These are phyloP conservation scores for Phoenix dactylifera DNA, from an alignment of 176 grass and related monocot genomes.

Conservation along the genomic window DNA sequence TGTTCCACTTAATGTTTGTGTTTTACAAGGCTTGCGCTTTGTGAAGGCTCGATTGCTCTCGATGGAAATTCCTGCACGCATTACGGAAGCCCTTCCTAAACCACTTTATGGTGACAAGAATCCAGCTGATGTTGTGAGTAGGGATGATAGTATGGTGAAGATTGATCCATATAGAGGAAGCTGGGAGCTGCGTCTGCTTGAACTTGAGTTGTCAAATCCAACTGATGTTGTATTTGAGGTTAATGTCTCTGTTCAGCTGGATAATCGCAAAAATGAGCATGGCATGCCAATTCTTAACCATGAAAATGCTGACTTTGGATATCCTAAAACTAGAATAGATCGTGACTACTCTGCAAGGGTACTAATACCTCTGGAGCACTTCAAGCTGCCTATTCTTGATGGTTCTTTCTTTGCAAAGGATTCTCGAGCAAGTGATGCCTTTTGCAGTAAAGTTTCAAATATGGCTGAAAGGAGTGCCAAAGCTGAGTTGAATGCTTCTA, in stretches of 20 bases:
- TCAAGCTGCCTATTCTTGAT: constrained; percentile 95
- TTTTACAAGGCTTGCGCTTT: constrained; percentile 81
- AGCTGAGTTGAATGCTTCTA: constrained; percentile 79
- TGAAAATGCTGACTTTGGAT: constrained; percentile 30
- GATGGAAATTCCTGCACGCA: constrained; percentile 87
- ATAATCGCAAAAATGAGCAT: constrained; percentile 31
- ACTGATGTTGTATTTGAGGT: constrained; percentile 97
- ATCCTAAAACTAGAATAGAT: constrained; percentile 86
- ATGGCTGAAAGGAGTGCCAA: constrained; percentile 81
- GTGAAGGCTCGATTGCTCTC: constrained; percentile 78
- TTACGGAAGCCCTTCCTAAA: constrained; percentile 37
- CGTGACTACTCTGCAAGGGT: constrained; percentile 92
- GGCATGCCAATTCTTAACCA: constrained; percentile 14
- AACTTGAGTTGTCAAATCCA: constrained; percentile 90
- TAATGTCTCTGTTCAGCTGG: constrained; percentile 66
- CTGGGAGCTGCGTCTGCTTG: constrained; percentile 82
- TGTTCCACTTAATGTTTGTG: constrained; percentile 88
- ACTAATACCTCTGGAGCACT: constrained; percentile 87
- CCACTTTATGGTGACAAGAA: constrained; percentile 24
- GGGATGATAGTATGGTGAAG: constrained; percentile 46
- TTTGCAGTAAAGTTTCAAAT: constrained; percentile 30
- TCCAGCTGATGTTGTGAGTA: constrained; percentile 27
- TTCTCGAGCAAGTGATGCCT: constrained; percentile 31
- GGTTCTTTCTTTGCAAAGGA: constrained; percentile 68
- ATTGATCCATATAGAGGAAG: constrained; percentile 88